A percentile compares a stretch with the other conserved stretches of the same genome.
These are phyloP conservation scores for Elaeis guineensis DNA, from an alignment of 176 grass and related monocot species.

Conservation along the genomic window DNA sequence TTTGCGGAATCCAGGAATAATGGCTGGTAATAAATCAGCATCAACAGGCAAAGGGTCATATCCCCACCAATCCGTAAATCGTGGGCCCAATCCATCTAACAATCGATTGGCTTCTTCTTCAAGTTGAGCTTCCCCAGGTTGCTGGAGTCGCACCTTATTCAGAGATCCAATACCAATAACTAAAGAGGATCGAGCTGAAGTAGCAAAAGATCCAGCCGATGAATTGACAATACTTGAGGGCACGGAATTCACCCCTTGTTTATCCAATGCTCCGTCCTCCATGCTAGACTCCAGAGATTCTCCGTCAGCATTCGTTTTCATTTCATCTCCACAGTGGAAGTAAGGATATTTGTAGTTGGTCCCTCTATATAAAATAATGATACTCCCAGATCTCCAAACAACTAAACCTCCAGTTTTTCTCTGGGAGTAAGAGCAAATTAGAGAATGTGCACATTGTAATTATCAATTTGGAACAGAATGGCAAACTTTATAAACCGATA, in stretches of 20 bases:
- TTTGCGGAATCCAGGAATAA: slow-evolving; percentile 61
- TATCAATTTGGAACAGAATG: background rate
- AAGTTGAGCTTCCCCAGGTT: slow-evolving; percentile 71
- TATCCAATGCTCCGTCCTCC: slow-evolving; percentile 10
- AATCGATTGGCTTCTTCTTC: slow-evolving; percentile 65
- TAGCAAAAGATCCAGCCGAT: slow-evolving; percentile 13
- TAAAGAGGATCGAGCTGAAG: slow-evolving; percentile 29
- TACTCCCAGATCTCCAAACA: slow-evolving; percentile 90
- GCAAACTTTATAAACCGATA: background rate
- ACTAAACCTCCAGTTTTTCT: slow-evolving; percentile 91
- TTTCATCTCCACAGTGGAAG: slow-evolving; percentile 26
- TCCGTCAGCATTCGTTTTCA: slow-evolving; percentile 7
- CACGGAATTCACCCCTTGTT: slow-evolving; percentile 20
- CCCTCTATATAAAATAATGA: slow-evolving; percentile 82
- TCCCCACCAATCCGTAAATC: slow-evolving; percentile 85
- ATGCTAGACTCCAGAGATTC: slow-evolving; percentile 16
- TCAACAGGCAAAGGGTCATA: slow-evolving; percentile 68
- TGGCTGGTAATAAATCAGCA: slow-evolving; percentile 73
- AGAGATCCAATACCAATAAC: slow-evolving; percentile 70
- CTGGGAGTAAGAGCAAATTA: slow-evolving; percentile 32
- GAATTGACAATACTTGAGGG: slow-evolving; percentile 4
- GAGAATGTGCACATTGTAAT: background rate
- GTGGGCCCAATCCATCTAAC: slow-evolving; percentile 66
- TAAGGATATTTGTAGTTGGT: slow-evolving; percentile 75
- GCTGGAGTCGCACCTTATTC: slow-evolving; percentile 57